A percentile compares a stretch with the other conserved stretches of the same genome.
Conservation (phyloP, 2,329 filamentous ascomycete species). For the Ceratocystis cacaofunesta region DNA sequence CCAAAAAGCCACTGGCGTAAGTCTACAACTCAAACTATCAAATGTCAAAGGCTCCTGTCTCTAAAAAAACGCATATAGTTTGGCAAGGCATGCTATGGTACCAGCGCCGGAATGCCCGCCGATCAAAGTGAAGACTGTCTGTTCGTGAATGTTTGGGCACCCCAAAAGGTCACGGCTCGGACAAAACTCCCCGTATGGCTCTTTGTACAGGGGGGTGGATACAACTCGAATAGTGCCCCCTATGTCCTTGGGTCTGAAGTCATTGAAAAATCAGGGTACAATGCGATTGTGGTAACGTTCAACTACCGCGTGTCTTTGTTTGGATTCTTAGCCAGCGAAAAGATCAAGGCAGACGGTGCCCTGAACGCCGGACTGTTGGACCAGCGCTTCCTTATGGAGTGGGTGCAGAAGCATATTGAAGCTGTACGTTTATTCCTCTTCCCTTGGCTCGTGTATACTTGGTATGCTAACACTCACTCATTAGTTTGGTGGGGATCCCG, state of each 20-base stretch:
- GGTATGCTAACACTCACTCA: neutral
- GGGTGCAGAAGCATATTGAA: conserved; percentile 40
- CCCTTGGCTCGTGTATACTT: neutral
- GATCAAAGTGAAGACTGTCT: conserved; percentile 34
- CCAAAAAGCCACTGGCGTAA: conserved; percentile 16
- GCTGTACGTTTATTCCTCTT: conserved; percentile 23
- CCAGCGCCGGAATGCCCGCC: conserved; percentile 3
- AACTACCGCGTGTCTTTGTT: conserved; percentile 35
- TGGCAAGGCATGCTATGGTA: conserved; percentile 14
- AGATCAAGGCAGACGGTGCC: conserved; percentile 22
- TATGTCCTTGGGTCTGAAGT: conserved; percentile 30
- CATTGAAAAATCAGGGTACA: conserved; percentile 25
- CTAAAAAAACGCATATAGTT: conserved; percentile 22
- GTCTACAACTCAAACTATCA: neutral
- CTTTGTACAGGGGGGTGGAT: conserved; percentile 32
- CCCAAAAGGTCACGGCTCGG: conserved; percentile 22
- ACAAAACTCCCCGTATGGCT: conserved; percentile 28
- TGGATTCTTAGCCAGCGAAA: conserved; percentile 32
- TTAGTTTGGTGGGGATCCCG: conserved; percentile 32
- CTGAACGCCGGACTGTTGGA: conserved; percentile 33
- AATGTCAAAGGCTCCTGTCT: conserved; percentile 24
- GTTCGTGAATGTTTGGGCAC: conserved; percentile 35
- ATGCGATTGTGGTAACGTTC: conserved; percentile 30
- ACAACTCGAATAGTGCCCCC: conserved; percentile 31
- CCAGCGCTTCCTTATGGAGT: conserved; percentile 35